Conservation (phyloP, 495 filamentous ascomycete genomes). For the Parathielavia hyrcaniae region DNA sequence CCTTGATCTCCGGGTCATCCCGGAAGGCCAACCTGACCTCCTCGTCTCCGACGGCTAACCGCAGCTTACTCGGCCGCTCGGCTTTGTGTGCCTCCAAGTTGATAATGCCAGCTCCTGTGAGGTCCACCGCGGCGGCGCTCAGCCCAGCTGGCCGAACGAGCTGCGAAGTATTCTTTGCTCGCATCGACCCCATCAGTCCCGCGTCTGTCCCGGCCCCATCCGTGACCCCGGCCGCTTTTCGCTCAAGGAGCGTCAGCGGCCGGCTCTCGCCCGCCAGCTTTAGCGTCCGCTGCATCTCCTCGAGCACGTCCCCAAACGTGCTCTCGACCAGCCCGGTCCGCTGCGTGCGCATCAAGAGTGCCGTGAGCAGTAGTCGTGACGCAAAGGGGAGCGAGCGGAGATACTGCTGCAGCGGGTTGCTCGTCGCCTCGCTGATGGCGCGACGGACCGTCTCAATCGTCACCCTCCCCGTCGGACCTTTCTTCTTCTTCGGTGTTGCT, state of each 20-base stretch:
- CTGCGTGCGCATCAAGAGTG: slow-evolving; percentile 68
- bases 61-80: slow-evolving; percentile 78
- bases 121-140: slow-evolving; percentile 65
- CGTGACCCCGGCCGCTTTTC: slow-evolving; percentile 5
- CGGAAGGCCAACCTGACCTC: slow-evolving; percentile 81
- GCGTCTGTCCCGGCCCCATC: background rate
- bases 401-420: slow-evolving; percentile 81
- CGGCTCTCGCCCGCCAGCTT: slow-evolving; percentile 49
- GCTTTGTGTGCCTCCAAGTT: slow-evolving; percentile 71
- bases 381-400: slow-evolving; percentile 74
- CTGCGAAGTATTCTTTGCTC: slow-evolving; percentile 12
- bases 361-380: slow-evolving; percentile 77
- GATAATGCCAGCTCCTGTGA: slow-evolving; percentile 81
- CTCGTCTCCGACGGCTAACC: slow-evolving; percentile 79
- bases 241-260: slow-evolving; percentile 30
- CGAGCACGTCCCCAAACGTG: slow-evolving; percentile 80
- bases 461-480: slow-evolving; percentile 49
- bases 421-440: slow-evolving; percentile 91
- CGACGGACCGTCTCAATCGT: slow-evolving; percentile 89
- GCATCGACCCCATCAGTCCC: slow-evolving; percentile 9
- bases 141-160: slow-evolving; percentile 55
- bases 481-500: slow-evolving; percentile 20
- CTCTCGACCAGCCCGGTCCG: slow-evolving; percentile 82
- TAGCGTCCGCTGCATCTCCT: slow-evolving; percentile 73
- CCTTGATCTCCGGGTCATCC: slow-evolving; percentile 81